These are phyloP conservation scores for Moricandia moricandioides DNA, from an alignment of 345 rosid species.

Conservation along the genomic window DNA sequence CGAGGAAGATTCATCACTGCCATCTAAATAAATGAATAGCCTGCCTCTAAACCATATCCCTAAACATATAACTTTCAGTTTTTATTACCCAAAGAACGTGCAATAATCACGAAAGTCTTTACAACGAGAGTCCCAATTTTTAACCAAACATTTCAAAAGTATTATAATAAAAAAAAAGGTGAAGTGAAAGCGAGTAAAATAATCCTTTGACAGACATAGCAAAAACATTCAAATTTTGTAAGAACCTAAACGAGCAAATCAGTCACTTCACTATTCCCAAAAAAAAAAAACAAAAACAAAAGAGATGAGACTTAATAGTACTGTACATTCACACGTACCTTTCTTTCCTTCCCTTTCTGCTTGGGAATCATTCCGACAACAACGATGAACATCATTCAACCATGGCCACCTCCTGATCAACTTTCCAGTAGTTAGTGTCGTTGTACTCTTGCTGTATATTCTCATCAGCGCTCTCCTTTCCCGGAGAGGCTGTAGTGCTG, in stretches of 20 bases:
- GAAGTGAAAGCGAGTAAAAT: not conserved
- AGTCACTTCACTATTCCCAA: not conserved
- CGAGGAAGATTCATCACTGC: not conserved
- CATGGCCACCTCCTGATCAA: conserved; percentile 79
- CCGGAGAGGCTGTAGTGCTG: conserved; percentile 41
- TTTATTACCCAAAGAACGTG: conserved; percentile 18
- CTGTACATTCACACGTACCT: conserved; percentile 33
- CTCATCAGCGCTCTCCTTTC: conserved; percentile 59
- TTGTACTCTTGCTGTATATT: conserved; percentile 71
- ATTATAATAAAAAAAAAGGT: not conserved
- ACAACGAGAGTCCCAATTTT: conserved; percentile 19
- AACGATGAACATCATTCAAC: conserved; percentile 46
- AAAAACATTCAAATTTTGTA: conserved; percentile 18
- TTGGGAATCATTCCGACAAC: not conserved
- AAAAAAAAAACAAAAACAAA: not conserved
- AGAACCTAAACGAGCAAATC: conserved; percentile 25
- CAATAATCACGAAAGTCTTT: conserved; percentile 21
- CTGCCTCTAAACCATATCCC: not conserved
- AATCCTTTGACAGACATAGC: conserved; percentile 16
- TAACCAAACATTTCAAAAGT: conserved; percentile 25
- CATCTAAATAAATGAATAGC: not conserved
- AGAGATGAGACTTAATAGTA: conserved; percentile 14
- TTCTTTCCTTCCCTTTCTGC: not conserved
- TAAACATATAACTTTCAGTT: not conserved
- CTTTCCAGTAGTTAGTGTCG: conserved; percentile 91